Evolutionary conservation across 495 filamentous ascomycete species (phyloP), one percentile per base, ranked within the genome.

Genomic region (Astrothelium macrocarpum): DNA sequence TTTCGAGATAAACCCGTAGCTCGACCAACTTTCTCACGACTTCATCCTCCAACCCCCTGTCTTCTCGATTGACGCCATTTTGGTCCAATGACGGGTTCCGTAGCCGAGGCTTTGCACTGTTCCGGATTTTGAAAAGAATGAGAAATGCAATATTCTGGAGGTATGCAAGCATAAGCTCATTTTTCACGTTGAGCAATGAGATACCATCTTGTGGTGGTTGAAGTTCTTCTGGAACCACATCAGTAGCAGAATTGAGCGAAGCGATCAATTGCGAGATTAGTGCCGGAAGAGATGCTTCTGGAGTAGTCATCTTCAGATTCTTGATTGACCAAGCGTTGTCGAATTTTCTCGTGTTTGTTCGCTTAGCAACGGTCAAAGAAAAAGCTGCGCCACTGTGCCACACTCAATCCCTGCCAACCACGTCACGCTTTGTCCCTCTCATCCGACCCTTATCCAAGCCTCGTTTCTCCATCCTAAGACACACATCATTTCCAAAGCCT

Each of bases 151-250:
- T 83, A 68, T 97, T 92, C 69, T 97, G 95, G 0, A 97, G 79
- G 77, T 98, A 98, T 1, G 95, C 91, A 49, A 98, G 87, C 16
- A 98, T 84, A 20, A 97, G 82, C 66, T 98, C 95, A 78, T 90
- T 96, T 74, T 98, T 98, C 60, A 87, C 83, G 71, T 96, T 90
- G 70, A 98, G 85, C 4, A 98, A 86, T 1, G 94, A 97, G 59
- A 98, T 92, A 66, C 93, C 93, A 66, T 96, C 85, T 67, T 85
- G 80, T 10, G 90, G 86, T 5, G 89, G 82, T 49, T 86, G 70
- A 2, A 76, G 60, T 12, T 82, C 65, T 53, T 84, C 83, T 10
- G 87, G 85, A 1, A 91, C 49, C 23, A 64, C 66, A 53, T 65
- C 58, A 7, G 64, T 63, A 1, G 71, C 70, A 26, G 70, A 67